These are phyloP conservation scores for Leccinum aurantiacum DNA, from an alignment of 768 basidiomycete genomes.

Conservation along the genomic window DNA sequence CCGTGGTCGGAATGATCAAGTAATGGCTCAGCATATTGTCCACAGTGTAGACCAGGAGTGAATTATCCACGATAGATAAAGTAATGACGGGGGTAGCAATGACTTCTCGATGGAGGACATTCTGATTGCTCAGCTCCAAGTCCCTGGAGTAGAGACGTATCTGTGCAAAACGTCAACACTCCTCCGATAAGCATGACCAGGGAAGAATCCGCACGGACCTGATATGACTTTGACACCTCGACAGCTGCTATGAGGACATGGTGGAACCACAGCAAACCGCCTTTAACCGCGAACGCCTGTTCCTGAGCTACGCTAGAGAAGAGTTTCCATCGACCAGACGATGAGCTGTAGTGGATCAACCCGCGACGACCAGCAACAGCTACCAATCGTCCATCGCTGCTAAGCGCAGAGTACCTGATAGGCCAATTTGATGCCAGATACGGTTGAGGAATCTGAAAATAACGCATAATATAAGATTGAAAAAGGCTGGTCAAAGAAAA, in stretches of 20 bases:
- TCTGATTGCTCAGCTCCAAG: slow-evolving; percentile 77
- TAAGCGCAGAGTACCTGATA: slow-evolving; percentile 87
- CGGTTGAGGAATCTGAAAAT: slow-evolving; percentile 75
- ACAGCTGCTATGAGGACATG: slow-evolving; percentile 91
- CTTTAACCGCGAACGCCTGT: slow-evolving; percentile 81
- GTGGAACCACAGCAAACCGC: slow-evolving; percentile 95
- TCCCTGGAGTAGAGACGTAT: slow-evolving; percentile 94
- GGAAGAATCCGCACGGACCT: slow-evolving; percentile 44
- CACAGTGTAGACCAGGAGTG: slow-evolving; percentile 88
- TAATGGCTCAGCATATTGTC: slow-evolving; percentile 95
- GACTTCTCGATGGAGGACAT: slow-evolving; percentile 78
- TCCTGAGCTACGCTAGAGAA: slow-evolving; percentile 84
- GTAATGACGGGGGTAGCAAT: slow-evolving; percentile 79
- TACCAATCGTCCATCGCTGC: slow-evolving; percentile 85
- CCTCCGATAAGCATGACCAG: not conserved
- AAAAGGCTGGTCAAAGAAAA: slow-evolving; percentile 2
- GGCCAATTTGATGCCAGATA: slow-evolving; percentile 95
- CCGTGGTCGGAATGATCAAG: slow-evolving; percentile 79
- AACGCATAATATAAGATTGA: not conserved
- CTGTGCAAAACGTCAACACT: slow-evolving; percentile 40
- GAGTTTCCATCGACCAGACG: slow-evolving; percentile 93
- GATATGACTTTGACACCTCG: slow-evolving; percentile 75
- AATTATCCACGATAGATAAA: slow-evolving; percentile 91
- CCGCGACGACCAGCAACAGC: slow-evolving; percentile 92
- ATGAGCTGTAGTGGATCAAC: slow-evolving; percentile 89